phyloP scores from a whole-genome alignment of 768 basidiomycete genomes.

The Tricholoma flavovirens region DNA sequence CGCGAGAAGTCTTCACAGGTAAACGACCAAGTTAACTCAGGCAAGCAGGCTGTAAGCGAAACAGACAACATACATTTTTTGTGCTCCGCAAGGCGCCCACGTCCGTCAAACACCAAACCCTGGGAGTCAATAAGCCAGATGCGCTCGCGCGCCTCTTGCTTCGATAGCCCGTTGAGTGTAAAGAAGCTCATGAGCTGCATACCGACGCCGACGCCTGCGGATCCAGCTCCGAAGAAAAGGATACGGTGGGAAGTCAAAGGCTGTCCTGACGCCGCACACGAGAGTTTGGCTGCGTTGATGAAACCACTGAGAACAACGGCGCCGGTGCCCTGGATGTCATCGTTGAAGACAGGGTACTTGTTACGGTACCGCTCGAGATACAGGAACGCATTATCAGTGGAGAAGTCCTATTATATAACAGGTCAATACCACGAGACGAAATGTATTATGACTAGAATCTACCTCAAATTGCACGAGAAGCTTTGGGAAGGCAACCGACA shows the following conservation, averaged over 20 bases:
- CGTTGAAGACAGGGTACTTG: slow-evolving; percentile 79
- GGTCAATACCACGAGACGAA: neutral
- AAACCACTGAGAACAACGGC: slow-evolving; percentile 90
- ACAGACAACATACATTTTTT: slow-evolving; percentile 59
- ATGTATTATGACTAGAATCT: slow-evolving; percentile 7
- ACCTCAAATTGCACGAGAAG: slow-evolving; percentile 85
- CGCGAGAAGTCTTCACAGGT: slow-evolving; percentile 65
- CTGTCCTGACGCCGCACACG: slow-evolving; percentile 62
- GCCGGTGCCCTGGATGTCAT: slow-evolving; percentile 89
- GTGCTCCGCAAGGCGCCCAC: slow-evolving; percentile 73
- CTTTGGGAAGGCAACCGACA: slow-evolving; percentile 68
- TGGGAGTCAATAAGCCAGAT: slow-evolving; percentile 87
- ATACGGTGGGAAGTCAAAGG: slow-evolving; percentile 73
- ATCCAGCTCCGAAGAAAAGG: slow-evolving; percentile 90
- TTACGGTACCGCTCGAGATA: slow-evolving; percentile 75
- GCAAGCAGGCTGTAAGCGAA: neutral
- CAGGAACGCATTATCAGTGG: slow-evolving; percentile 85
- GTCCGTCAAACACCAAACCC: slow-evolving; percentile 73
- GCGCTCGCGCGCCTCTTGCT: slow-evolving; percentile 67
- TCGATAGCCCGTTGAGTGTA: slow-evolving; percentile 68
- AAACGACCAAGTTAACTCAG: slow-evolving; percentile 6
- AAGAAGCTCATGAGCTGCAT: slow-evolving; percentile 88
- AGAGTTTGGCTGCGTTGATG: slow-evolving; percentile 78
- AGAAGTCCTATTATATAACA: slow-evolving; percentile 61
- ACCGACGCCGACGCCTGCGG: slow-evolving; percentile 89